These are phyloP conservation scores for Trichoderma koningiopsis DNA, from an alignment of 2,329 filamentous ascomycete genomes.

Conservation along the genomic window DNA sequence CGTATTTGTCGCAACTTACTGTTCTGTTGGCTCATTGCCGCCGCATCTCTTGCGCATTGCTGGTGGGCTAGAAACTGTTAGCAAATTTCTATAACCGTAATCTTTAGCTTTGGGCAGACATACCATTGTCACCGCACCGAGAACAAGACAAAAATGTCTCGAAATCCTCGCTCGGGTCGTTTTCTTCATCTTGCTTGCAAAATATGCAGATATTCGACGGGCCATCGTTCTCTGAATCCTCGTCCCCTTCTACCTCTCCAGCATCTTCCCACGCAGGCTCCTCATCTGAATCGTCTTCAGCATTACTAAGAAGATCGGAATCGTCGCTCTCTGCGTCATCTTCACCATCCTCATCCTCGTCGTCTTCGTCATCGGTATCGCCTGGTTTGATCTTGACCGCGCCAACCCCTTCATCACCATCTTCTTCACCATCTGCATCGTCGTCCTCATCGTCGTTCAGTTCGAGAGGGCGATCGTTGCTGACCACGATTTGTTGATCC, in stretches of 20 bases:
- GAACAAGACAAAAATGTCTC: slow-evolving; percentile 77
- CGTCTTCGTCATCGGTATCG: slow-evolving; percentile 48
- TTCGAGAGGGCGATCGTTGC: slow-evolving; percentile 29
- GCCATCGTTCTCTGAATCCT: slow-evolving; percentile 57
- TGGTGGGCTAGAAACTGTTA: slow-evolving; percentile 72
- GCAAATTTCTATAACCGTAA: slow-evolving; percentile 26
- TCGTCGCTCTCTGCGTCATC: slow-evolving; percentile 54
- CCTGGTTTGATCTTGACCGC: slow-evolving; percentile 60
- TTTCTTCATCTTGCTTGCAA: slow-evolving; percentile 79
- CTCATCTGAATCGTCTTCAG: slow-evolving; percentile 57
- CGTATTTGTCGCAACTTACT: slow-evolving; percentile 29
- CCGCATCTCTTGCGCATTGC: slow-evolving; percentile 78
- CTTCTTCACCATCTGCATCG: slow-evolving; percentile 40
- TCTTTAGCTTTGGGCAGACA: slow-evolving; percentile 37
- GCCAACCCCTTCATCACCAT: slow-evolving; percentile 56
- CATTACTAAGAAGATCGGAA: slow-evolving; percentile 51
- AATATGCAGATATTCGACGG: slow-evolving; percentile 62
- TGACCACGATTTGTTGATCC: slow-evolving; percentile 35
- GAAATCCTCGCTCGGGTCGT: slow-evolving; percentile 79
- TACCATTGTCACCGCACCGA: slow-evolving; percentile 81
- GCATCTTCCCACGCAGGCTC: slow-evolving; percentile 55
- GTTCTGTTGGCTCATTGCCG: slow-evolving; percentile 40
- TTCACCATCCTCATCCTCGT: slow-evolving; percentile 12
- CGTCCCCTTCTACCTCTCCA: slow-evolving; percentile 59
- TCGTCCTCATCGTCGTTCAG: slow-evolving; percentile 36